These are phyloP conservation scores for Glutinoglossum americanum DNA, from an alignment of 495 filamentous ascomycete species.

Conservation along the genomic window DNA sequence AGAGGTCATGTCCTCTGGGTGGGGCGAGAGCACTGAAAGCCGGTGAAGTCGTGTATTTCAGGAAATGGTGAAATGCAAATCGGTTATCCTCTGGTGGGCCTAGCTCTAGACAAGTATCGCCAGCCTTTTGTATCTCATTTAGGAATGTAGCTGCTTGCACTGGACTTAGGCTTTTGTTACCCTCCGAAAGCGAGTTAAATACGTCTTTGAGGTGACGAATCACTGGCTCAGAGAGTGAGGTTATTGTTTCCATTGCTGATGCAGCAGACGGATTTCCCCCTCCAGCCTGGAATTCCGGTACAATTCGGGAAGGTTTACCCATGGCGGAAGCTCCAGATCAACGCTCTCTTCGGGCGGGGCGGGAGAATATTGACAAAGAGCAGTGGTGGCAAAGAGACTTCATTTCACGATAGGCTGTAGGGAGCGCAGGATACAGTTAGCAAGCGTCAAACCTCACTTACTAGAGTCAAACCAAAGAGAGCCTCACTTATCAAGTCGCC, in stretches of 20 bases:
- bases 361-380: too few species aligned
- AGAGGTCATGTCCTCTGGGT: constrained; percentile 25
- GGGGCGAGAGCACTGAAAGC: constrained; percentile 23
- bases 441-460: too few species aligned
- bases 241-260: not conserved
- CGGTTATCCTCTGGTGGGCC: not conserved
- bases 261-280: not conserved
- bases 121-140: not conserved
- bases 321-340: not conserved
- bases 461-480: too few species aligned
- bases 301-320: not conserved
- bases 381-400: too few species aligned
- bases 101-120: too few species aligned
- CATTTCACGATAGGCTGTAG: too few species aligned
- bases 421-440: too few species aligned
- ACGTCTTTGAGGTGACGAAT: not conserved
- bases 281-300: not conserved
- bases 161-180: not conserved
- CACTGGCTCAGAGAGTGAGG: not conserved
- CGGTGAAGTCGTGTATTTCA: constrained; percentile 37
- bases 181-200: not conserved
- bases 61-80: constrained; percentile 28
- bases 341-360: too few species aligned
- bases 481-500: too few species aligned
- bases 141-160: not conserved